Percentiles rank a stretch among this genome's conserved stretches.
Evolutionary conservation across 1,139 yeast species (phyloP).

Genomic region (Blastobotrys persicus): DNA sequence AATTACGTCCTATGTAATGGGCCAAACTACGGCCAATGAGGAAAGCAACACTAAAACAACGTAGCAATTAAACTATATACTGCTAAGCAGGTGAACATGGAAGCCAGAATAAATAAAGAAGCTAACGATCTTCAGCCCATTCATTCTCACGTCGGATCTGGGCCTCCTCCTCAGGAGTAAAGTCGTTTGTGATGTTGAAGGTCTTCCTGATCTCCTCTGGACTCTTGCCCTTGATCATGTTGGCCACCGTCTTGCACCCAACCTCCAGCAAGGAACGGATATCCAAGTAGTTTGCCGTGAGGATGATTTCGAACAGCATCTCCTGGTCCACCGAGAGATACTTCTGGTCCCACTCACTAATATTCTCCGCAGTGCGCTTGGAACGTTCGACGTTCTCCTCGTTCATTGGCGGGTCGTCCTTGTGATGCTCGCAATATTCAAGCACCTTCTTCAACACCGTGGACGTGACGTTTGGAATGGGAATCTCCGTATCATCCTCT

Average conservation of each 20-base stretch:
- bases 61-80: too few species aligned
- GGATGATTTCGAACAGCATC: constrained; percentile 93
- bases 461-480: constrained; percentile 61
- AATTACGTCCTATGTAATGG: neutral
- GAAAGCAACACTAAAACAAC: neutral
- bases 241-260: constrained; percentile 97
- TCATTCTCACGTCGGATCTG: constrained; percentile 97
- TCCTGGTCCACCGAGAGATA: constrained; percentile 97
- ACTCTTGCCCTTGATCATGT: constrained; percentile 93
- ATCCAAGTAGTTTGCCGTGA: constrained; percentile 94
- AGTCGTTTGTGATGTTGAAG: constrained; percentile 93
- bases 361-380: constrained; percentile 40
- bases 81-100: neutral
- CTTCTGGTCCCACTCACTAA: constrained; percentile 95
- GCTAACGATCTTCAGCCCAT: constrained; percentile 96
- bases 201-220: constrained; percentile 97
- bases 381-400: constrained; percentile 61
- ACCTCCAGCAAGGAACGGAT: constrained; percentile 90
- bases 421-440: constrained; percentile 98
- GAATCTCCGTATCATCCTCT: constrained; percentile 74
- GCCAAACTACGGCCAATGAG: too few species aligned
- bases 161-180: constrained; percentile 97
- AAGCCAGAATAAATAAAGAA: neutral
- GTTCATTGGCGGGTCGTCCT: constrained; percentile 58
- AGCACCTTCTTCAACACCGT: constrained; percentile 85